These are phyloP conservation scores for Pythium rhizo-oryzae DNA, from an alignment of 352 stramenopile genomes.

Conservation along the genomic window DNA sequence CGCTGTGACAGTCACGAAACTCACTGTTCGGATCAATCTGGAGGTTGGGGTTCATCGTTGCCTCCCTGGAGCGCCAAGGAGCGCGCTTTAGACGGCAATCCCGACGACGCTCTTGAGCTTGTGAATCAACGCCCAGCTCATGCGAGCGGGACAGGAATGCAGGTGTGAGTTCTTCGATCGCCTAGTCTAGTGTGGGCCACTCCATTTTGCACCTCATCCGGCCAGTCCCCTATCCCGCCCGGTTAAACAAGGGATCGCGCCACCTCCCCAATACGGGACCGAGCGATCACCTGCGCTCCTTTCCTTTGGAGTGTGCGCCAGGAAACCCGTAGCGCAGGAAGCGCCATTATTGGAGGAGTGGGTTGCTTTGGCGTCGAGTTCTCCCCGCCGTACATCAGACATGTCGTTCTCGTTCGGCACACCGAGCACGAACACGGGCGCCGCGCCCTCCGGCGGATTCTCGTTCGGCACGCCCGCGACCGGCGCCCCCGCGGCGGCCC, in stretches of 20 bases:
- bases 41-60: constrained; percentile 31
- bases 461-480: constrained; percentile 24
- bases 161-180: background rate
- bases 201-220: background rate
- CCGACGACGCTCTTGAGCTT: background rate
- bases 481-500: background rate
- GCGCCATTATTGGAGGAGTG: background rate
- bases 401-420: constrained; percentile 42
- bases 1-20: background rate
- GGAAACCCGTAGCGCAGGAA: constrained; percentile 22
- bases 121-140: constrained; percentile 13
- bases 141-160: background rate
- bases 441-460: constrained; percentile 19
- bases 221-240: background rate
- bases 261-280: constrained; percentile 5
- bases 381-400: constrained; percentile 2
- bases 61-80: background rate
- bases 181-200: constrained; percentile 16
- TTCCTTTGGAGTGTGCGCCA: constrained; percentile 9
- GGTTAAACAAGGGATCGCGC: constrained; percentile 12
- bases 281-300: constrained; percentile 19
- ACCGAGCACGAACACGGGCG: constrained; percentile 11
- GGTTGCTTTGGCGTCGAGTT: background rate
- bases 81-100: background rate
- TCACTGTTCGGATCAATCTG: constrained; percentile 28